Evolutionary conservation across 257 asterid genomes (phyloP).

Genomic region (Echium plantagineum): DNA sequence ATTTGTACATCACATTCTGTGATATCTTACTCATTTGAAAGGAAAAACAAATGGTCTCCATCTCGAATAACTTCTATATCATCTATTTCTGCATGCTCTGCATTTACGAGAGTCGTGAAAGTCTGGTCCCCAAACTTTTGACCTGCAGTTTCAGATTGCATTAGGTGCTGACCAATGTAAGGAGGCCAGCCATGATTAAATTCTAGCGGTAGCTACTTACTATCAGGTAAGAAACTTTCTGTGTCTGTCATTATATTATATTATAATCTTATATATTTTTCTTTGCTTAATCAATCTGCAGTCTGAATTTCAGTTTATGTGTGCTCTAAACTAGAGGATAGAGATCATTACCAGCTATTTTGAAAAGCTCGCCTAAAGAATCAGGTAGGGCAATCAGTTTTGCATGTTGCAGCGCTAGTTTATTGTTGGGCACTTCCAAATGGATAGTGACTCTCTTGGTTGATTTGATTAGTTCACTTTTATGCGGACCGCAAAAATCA

Average conservation of each 20-base stretch:
- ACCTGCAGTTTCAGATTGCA: constrained; percentile 47
- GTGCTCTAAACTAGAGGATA: constrained; percentile 3
- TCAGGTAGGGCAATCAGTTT: constrained; percentile 63
- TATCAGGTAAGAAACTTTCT: neutral
- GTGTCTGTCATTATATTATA: too few relatives aligned
- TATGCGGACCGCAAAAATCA: constrained; percentile 13
- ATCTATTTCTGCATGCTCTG: constrained; percentile 76
- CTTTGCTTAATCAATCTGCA: neutral
- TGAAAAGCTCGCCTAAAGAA: constrained; percentile 52
- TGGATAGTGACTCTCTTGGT: constrained; percentile 70
- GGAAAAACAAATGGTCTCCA: constrained; percentile 73
- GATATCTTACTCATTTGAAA: constrained; percentile 17
- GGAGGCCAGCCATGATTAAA: neutral
- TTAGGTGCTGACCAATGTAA: neutral
- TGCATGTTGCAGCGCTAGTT: constrained; percentile 21
- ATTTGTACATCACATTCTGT: constrained; percentile 10
- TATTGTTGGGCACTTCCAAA: constrained; percentile 18
- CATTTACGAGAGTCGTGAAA: constrained; percentile 35
- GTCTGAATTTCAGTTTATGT: constrained; percentile 4
- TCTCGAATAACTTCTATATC: constrained; percentile 62
- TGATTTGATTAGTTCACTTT: constrained; percentile 17
- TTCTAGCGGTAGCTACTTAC: neutral
- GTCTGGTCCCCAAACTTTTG: constrained; percentile 45
- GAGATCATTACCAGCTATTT: constrained; percentile 45
- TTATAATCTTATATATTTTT: neutral